A percentile compares a stretch with the other conserved stretches of the same genome.
Conservation (phyloP, 306 rosid species). For the Cajanus cajan region DNA sequence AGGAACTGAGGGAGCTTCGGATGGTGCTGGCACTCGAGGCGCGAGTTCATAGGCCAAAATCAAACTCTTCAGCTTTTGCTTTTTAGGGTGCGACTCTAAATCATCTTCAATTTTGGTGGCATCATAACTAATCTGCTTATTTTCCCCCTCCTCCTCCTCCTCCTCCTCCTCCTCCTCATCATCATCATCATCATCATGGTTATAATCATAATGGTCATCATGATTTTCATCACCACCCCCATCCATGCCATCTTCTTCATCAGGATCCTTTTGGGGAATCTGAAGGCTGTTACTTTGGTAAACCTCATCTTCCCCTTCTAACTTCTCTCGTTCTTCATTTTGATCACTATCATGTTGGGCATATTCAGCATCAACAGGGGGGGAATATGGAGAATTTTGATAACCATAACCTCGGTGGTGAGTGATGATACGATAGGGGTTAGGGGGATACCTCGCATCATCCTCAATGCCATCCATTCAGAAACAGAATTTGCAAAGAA, state of each 20-base stretch:
- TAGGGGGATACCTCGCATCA: constrained; percentile 55
- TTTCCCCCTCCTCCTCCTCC: constrained; percentile 25
- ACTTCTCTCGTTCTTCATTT: constrained; percentile 41
- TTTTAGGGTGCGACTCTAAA: constrained; percentile 63
- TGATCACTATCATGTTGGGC: constrained; percentile 47
- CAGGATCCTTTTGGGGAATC: constrained; percentile 29
- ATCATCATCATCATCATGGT: constrained; percentile 26
- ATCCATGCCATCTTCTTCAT: constrained; percentile 35
- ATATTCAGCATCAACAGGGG: constrained; percentile 37
- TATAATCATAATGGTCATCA: neutral
- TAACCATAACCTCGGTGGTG: constrained; percentile 56
- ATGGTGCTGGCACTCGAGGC: constrained; percentile 52
- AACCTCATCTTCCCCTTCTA: constrained; percentile 50
- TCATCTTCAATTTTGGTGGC: constrained; percentile 46
- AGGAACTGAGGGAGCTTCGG: constrained; percentile 42
- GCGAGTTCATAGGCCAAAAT: constrained; percentile 76
- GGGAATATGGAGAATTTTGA: constrained; percentile 48
- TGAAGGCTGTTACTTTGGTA: constrained; percentile 48
- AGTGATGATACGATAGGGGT: constrained; percentile 38
- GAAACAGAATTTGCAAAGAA: constrained; percentile 11
- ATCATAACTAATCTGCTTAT: constrained; percentile 30
- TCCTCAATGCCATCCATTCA: constrained; percentile 78
- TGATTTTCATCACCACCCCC: constrained; percentile 43
- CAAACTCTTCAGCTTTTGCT: constrained; percentile 74
- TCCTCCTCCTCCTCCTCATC: constrained; percentile 16